phyloP scores from a whole-genome alignment of 2,329 filamentous ascomycete species.

The Penicillium concentricum region DNA sequence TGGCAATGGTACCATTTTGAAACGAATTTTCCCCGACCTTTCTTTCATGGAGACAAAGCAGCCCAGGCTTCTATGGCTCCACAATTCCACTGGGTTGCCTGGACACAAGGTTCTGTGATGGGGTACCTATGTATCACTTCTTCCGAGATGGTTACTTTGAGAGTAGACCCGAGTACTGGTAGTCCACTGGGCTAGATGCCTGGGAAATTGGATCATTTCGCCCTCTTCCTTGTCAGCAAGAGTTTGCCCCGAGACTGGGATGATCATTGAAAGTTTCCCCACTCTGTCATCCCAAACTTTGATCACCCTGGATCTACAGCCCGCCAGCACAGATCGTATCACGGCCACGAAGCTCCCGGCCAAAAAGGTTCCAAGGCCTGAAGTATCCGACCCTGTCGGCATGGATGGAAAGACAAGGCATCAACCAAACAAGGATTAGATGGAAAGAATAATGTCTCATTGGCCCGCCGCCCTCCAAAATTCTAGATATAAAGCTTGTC shows the following conservation, averaged over 20 bases:
- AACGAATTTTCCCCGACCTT: neutral
- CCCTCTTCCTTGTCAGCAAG: neutral
- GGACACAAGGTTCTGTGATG: constrained; percentile 21
- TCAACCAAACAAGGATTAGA: constrained; percentile 6
- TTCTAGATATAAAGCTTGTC: constrained; percentile 5
- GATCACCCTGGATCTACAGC: constrained; percentile 13
- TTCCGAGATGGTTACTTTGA: constrained; percentile 20
- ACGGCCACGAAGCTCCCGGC: constrained; percentile 7
- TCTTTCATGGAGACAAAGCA: neutral
- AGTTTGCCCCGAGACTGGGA: neutral
- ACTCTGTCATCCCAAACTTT: constrained; percentile 14
- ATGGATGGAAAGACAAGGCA: constrained; percentile 6
- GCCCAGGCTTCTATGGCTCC: constrained; percentile 2
- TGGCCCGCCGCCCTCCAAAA: constrained; percentile 1
- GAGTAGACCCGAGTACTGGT: constrained; percentile 10
- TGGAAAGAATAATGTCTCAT: neutral
- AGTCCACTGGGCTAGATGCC: constrained; percentile 6
- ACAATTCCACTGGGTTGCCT: constrained; percentile 1
- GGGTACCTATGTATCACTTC: constrained; percentile 19
- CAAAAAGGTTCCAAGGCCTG: neutral
- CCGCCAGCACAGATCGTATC: constrained; percentile 9
- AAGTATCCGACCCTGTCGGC: constrained; percentile 3
- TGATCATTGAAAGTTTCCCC: constrained; percentile 9
- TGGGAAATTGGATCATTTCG: neutral
- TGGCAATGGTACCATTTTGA: neutral